Evolutionary conservation across 495 filamentous ascomycete species (phyloP).

Genomic region (Lophiotrema nucula): DNA sequence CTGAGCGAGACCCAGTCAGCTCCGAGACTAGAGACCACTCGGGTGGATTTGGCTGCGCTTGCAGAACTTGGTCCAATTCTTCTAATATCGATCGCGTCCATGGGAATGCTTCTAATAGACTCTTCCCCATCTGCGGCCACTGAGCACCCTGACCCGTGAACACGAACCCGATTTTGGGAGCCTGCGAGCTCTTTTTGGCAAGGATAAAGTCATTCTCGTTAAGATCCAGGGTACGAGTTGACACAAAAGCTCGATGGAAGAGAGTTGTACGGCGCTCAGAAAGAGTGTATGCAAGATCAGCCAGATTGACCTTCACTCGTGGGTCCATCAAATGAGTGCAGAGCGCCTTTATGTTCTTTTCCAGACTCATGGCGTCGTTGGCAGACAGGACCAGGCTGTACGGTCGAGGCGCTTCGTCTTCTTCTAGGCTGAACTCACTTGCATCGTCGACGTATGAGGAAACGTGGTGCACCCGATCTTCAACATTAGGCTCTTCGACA

Average conservation of each 20-base stretch:
- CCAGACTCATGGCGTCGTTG: conserved; percentile 35
- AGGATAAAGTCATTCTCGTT: conserved; percentile 5
- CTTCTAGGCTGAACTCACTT: too few relatives aligned
- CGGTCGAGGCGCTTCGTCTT: too few relatives aligned
- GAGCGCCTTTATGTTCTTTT: conserved; percentile 22
- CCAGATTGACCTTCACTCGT: neutral
- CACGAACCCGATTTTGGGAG: conserved; percentile 16
- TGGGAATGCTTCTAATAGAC: conserved; percentile 9
- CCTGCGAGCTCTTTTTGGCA: conserved; percentile 9
- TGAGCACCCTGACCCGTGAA: conserved; percentile 70
- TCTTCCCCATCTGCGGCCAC: conserved; percentile 59
- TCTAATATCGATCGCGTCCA: neutral
- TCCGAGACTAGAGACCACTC: conserved; percentile 3
- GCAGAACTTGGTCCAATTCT: conserved; percentile 7
- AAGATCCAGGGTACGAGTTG: neutral
- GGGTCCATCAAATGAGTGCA: conserved; percentile 16
- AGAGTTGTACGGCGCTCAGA: conserved; percentile 24
- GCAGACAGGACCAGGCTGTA: conserved; percentile 40
- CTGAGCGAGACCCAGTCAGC: neutral
- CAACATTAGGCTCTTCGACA: conserved; percentile 40
- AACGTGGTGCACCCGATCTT: neutral
- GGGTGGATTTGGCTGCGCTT: conserved; percentile 8
- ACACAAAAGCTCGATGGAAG: conserved; percentile 33
- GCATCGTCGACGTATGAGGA: too few relatives aligned
- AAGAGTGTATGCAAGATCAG: conserved; percentile 30